Base-by-base conservation (phyloP, 495 filamentous ascomycete species). In the Podospora anserina region DNA sequence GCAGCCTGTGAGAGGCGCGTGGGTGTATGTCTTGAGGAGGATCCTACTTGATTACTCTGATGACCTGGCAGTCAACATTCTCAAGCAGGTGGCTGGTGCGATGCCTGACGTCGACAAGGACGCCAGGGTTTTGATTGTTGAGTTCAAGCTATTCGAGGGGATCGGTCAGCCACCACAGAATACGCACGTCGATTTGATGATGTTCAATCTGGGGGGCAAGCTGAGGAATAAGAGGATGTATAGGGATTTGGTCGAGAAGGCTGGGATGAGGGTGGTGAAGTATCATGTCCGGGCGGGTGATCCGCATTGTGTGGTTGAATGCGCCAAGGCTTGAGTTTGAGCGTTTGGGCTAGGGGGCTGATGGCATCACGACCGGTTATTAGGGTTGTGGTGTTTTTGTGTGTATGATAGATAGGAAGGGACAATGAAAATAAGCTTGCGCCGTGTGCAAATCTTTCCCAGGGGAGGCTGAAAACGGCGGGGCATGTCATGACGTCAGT, bases 11-110 rank as follows among this genome's bases (percentile, higher is more conserved):
- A 78, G 82, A 83, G 84, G 81, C 15, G 85, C 86, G 0, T 66
- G 78, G 4, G 77, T 80, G 0, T 88, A 87, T 70, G 80, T 82
- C 66, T 74, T 84, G 49, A 82, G 84, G 26, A 73, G 79, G n/a
- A 78, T 86, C 2, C 73, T 88, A 0, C 84, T 87, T 62, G 82
- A 88, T 70, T 87, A 83, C 74, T 74, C 81, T 3, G 83, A 86
- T 49, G 16, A 58, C 3, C 64, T 73, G 2, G 77, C 78, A 34
- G 65, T 61, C 0, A 69, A 71, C 0, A 86, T 87, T 32, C 71
- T 86, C 13, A 67, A 67, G 4, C 73, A 70, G 1, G 65, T 85
- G 5, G 76, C 71, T 0, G 74, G 74, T 0, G 85, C 82, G 0
- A 78, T 88, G 71, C 70, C 72, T 0, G 64, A 30, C 13, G 66